Base-by-base conservation (phyloP, 345 rosid genomes). In the Gossypium raimondii region DNA sequence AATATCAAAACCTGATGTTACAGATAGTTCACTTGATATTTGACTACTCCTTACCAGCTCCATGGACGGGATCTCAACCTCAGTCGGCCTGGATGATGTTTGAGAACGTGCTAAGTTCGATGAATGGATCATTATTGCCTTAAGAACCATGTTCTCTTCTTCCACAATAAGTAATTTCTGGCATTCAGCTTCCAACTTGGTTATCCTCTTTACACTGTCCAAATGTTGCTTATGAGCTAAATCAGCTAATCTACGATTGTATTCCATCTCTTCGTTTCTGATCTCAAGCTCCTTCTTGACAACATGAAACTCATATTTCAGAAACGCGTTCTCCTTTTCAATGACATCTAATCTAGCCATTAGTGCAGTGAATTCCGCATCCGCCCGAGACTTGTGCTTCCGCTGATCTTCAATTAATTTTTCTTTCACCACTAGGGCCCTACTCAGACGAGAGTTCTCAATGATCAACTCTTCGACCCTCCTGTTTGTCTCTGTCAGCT, bases 251-350 rank as follows among this genome's bases (percentile, higher is more conserved):
- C 62, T 86, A 10, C 89, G 89, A 69, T 76, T 87, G 79, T 89
- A 87, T 79, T 89, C 97, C 81, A 93, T 76, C 84, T 93, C 97
- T 83, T 95, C 98, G 18, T 81, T 89, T 70, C 88, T 85, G 22
- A 89, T 84, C 64, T 85, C 85, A 7, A 92, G 84, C 84, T 92
- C 99, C 82, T 91, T 90, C 90, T 93, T 91, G 25, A 95, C 86
- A 83, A 90, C 77, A 48, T 79, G 86, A 80, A 85, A 90, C 86
- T 95, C 98, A 24, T 93, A 93, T 76, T 90, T 93, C 55, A 95
- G 80, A 77, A 93, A 93, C 6, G 93, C 84, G 64, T 91, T 95
- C 80, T 95, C 99, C 77, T 95, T 95, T 79, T 91, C 98, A 0
- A 81, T 83, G 1, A 89, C 72, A 64, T 93, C 97, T 53, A 90